These are phyloP conservation scores for Ormosia semicastrata DNA, from an alignment of 306 rosid species.

Conservation along the genomic window DNA sequence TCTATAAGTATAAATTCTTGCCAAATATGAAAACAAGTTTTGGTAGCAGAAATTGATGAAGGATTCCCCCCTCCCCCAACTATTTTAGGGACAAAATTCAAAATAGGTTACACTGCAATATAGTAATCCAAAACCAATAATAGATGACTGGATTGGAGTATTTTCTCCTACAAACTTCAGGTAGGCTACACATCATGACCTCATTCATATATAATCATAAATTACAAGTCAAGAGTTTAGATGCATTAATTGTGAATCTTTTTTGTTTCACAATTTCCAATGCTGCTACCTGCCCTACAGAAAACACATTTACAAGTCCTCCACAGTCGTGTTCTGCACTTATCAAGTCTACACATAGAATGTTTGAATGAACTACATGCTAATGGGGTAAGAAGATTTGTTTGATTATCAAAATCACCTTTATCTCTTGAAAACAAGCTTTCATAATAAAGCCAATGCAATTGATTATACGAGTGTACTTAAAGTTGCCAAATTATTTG, in stretches of 20 bases:
- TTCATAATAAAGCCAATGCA: not conserved
- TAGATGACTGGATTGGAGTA: slow-evolving; percentile 87
- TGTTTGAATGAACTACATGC: no score
- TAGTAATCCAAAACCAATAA: slow-evolving; percentile 60
- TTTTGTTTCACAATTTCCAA: slow-evolving; percentile 46
- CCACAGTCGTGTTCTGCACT: slow-evolving; percentile 84
- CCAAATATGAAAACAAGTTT: not conserved
- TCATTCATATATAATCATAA: not conserved
- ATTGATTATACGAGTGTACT: not conserved
- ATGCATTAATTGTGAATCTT: no score
- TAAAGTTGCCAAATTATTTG: no score
- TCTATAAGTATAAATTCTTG: not conserved
- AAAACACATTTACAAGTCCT: slow-evolving; percentile 36
- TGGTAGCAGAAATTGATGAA: slow-evolving; percentile 28
- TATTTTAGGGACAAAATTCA: slow-evolving; percentile 62
- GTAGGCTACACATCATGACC: slow-evolving; percentile 35
- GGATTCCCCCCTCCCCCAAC: not conserved
- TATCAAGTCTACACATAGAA: no score
- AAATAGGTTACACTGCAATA: slow-evolving; percentile 67
- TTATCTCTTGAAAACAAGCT: not conserved
- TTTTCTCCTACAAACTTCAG: slow-evolving; percentile 92
- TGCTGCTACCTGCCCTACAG: slow-evolving; percentile 69
- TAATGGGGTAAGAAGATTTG: not conserved
- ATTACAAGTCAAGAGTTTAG: no score
- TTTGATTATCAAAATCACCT: slow-evolving; percentile 8